These are phyloP conservation scores for Areca catechu DNA, from an alignment of 176 grass and related monocot species.

Conservation along the genomic window DNA sequence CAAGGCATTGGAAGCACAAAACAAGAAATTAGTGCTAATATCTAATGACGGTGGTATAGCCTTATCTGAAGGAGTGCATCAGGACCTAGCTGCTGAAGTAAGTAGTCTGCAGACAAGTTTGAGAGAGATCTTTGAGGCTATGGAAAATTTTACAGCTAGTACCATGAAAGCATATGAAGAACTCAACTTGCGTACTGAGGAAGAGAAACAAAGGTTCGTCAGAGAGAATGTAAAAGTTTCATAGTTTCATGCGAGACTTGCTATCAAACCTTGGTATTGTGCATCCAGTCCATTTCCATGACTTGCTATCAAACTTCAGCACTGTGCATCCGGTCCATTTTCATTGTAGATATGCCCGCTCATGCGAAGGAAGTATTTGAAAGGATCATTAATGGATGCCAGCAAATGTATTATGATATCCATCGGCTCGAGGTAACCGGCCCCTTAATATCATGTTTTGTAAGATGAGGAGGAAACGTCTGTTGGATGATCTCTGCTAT, in stretches of 20 bases:
- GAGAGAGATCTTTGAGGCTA: constrained; percentile 64
- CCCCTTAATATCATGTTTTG: no score
- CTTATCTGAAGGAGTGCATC: constrained; percentile 34
- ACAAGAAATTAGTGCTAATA: constrained; percentile 58
- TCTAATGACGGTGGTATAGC: constrained; percentile 38
- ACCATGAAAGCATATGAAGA: constrained; percentile 57
- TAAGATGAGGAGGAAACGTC: no score
- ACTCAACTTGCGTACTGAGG: constrained; percentile 38
- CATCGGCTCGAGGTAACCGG: no score
- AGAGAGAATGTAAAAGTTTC: constrained; percentile 20
- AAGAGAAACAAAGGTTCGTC: constrained; percentile 54
- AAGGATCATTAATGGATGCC: no score
- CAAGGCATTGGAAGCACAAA: constrained; percentile 67
- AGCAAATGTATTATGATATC: no score
- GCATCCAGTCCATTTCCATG: no score
- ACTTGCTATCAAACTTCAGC: no score
- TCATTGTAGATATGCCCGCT: no score
- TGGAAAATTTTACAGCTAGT: constrained; percentile 49
- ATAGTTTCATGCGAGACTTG: neutral
- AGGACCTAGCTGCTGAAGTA: constrained; percentile 22
- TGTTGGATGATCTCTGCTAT: no score
- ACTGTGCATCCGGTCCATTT: no score
- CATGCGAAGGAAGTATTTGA: no score
- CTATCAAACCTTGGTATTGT: no score
- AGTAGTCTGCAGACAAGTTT: constrained; percentile 55